Conservation (phyloP, 345 rosid species). For the Dovyalis caffra region DNA sequence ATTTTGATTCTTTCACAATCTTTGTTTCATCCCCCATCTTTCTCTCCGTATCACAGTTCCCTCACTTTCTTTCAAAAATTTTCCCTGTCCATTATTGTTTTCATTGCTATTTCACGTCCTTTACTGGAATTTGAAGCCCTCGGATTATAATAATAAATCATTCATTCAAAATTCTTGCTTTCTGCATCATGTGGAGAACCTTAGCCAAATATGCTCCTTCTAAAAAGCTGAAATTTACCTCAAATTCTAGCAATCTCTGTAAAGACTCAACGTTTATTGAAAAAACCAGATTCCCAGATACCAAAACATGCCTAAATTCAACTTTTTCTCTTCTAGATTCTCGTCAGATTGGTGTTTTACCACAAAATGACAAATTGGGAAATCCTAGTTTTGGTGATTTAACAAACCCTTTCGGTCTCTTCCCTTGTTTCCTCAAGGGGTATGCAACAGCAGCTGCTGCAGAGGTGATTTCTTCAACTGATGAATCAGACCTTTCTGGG, state of each 20-base stretch:
- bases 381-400: conserved; percentile 15
- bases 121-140: background rate
- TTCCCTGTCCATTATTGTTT: background rate
- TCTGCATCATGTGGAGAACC: conserved; percentile 65
- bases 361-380: conserved; percentile 24
- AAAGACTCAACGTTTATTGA: conserved; percentile 4
- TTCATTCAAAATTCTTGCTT: background rate
- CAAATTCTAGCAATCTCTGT: conserved; percentile 2
- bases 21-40: background rate
- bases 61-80: background rate
- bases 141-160: background rate
- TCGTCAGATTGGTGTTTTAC: conserved; percentile 17
- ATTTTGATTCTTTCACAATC: background rate
- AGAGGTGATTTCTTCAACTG: conserved; percentile 56
- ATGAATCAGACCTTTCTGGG: conserved; percentile 69
- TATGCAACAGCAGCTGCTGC: conserved; percentile 55
- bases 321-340: conserved; percentile 13
- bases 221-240: conserved; percentile 37
- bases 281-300: conserved; percentile 11
- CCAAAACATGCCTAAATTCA: conserved; percentile 6
- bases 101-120: background rate
- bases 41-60: background rate
- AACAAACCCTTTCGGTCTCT: conserved; percentile 12
- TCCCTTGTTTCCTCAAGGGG: conserved; percentile 26
- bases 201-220: conserved; percentile 47